Evolutionary conservation across 257 asterid genomes (phyloP), one percentile per base, ranked within the genome.

Genomic region (Verbena officinalis): DNA sequence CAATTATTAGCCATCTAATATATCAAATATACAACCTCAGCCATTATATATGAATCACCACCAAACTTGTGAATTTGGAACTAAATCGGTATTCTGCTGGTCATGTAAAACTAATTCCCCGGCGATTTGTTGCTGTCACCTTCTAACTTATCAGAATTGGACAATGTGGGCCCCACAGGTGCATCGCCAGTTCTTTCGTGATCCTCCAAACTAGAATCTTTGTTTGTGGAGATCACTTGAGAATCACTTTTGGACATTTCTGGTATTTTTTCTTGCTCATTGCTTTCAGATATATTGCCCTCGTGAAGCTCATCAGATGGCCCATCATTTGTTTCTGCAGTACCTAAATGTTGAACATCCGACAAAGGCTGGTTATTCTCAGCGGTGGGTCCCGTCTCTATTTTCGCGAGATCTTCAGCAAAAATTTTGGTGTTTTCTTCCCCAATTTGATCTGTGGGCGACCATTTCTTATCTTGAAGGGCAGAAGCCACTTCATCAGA

Each of bases 361-460:
- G 75, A 65, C 19, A 52, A 42, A 30, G 65, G 50, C 76, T 31
- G 65, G 34, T 38, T 42, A 39, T 67, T 64, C 42, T 75, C 77
- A 15, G 38, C 13, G 66, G 31, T 10, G 4, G 65, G 45, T 16
- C 13, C 65, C 20, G 20, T 23, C 50, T 51, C 65, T 12, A 13
- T 49, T 53, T 22, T 30, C 65, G 24, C 56, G 31, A 8, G 33
- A 5, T 34, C 56, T 20, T 38, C 4, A 14, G 53, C 51, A 4
- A 44, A 59, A 22, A 36, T 27, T 50, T 64, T 77, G 24, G 12
- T 49, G 30, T 46, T 22, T 63, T 64, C 70, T 45, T 40, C 77
- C 54, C 4, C 62, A 33, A 48, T 71, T 51, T 74, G 81, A 44
- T 68, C 69, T 17, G 75, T 42, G 34, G 61, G 68, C 15, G 59